Percentiles rank a stretch among this genome's conserved stretches.
These are phyloP conservation scores for Cladorrhinum sp. DNA, from an alignment of 2,329 filamentous ascomycete genomes.

Conservation along the genomic window DNA sequence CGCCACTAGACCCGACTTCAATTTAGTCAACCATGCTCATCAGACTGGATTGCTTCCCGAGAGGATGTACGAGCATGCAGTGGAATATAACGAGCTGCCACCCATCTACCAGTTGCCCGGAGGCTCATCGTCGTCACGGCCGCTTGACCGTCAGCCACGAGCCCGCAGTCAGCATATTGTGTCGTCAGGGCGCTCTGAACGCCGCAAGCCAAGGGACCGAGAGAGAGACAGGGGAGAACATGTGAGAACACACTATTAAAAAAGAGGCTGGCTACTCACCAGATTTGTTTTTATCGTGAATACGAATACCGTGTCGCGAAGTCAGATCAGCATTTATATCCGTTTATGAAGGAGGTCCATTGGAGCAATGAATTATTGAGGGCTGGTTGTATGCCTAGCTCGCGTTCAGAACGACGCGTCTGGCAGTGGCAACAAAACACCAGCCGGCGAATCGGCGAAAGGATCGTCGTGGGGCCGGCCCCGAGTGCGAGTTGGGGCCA, in stretches of 20 bases:
- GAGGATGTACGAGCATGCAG: conserved; percentile 19
- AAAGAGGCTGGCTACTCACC: conserved; percentile 1
- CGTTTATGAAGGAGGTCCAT: neutral
- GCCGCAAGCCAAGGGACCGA: neutral
- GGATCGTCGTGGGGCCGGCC: neutral
- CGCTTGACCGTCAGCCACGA: neutral
- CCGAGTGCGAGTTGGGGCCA: no score
- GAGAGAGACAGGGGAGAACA: neutral
- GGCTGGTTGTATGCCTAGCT: neutral
- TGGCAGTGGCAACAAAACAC: neutral
- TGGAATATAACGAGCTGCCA: conserved; percentile 22
- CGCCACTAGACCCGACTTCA: conserved; percentile 40
- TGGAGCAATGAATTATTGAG: neutral
- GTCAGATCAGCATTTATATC: neutral
- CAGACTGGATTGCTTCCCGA: conserved; percentile 30
- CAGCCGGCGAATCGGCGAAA: neutral
- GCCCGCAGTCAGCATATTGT: conserved; percentile 2
- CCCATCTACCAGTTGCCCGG: conserved; percentile 9
- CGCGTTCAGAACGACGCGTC: neutral
- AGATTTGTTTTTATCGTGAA: neutral
- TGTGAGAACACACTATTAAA: neutral
- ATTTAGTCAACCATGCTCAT: conserved; percentile 39
- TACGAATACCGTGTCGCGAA: conserved; percentile 1
- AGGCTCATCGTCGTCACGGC: conserved; percentile 2
- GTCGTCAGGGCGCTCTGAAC: neutral